These are phyloP conservation scores for Lasiosphaeris hirsuta DNA, from an alignment of 495 filamentous ascomycete genomes.

Conservation along the genomic window DNA sequence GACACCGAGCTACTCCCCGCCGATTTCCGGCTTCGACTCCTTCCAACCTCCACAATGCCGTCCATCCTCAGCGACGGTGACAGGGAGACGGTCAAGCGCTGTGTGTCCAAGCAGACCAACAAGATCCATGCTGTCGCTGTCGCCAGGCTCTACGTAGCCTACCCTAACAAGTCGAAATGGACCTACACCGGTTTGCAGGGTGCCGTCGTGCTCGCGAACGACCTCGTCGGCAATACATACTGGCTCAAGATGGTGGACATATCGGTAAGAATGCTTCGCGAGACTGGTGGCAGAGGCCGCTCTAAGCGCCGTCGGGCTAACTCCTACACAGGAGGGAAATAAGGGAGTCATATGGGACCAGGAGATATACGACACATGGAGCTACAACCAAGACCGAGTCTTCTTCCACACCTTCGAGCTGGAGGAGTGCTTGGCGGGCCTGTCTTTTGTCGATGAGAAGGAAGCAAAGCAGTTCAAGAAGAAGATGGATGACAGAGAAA, in stretches of 20 bases:
- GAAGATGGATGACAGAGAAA: conserved; percentile 91
- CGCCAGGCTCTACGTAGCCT: conserved; percentile 88
- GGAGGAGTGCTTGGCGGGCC: conserved; percentile 80
- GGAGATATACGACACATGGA: conserved; percentile 91
- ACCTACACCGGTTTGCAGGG: conserved; percentile 91
- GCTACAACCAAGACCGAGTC: conserved; percentile 90
- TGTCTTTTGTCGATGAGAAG: conserved; percentile 94
- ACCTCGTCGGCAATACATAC: conserved; percentile 89
- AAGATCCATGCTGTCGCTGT: conserved; percentile 94
- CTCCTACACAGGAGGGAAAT: conserved; percentile 58
- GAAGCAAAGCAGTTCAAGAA: conserved; percentile 92
- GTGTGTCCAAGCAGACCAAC: conserved; percentile 86
- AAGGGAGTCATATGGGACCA: conserved; percentile 97
- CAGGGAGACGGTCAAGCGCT: conserved; percentile 87
- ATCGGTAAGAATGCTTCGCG: conserved; percentile 59
- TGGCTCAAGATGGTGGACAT: conserved; percentile 98
- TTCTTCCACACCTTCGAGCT: conserved; percentile 98
- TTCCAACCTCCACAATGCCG: conserved; percentile 58
- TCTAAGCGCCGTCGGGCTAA: conserved; percentile 15
- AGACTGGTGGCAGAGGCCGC: neutral
- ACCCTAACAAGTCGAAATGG: conserved; percentile 85
- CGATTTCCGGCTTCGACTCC: conserved; percentile 2
- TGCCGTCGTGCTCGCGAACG: conserved; percentile 88
- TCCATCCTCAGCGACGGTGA: conserved; percentile 86
- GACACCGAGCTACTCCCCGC: conserved; percentile 3